Evolutionary conservation across 2,329 filamentous ascomycete genomes (phyloP).

Genomic region (Elsinoe australis): DNA sequence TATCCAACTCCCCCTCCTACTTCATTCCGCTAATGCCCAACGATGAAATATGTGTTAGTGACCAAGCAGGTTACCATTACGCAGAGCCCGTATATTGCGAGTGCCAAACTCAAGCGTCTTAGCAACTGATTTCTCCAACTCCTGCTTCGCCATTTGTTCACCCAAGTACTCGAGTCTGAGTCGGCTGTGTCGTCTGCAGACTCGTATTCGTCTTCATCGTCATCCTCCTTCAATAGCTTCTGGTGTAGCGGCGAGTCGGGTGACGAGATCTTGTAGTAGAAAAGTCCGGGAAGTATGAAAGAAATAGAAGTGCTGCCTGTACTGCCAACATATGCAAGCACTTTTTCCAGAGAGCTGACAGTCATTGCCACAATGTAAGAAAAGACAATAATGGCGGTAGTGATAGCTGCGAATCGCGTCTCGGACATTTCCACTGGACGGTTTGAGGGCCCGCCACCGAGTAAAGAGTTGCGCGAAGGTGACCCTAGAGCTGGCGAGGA

Average conservation of each 20-base stretch:
- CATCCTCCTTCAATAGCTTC: constrained; percentile 80
- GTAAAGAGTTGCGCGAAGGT: constrained; percentile 25
- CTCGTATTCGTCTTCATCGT: constrained; percentile 63
- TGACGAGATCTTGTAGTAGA: constrained; percentile 96
- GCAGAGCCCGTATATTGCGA: constrained; percentile 74
- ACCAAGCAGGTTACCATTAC: constrained; percentile 86
- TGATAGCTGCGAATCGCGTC: constrained; percentile 79
- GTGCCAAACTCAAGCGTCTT: constrained; percentile 62
- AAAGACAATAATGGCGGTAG: constrained; percentile 72
- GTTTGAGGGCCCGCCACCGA: constrained; percentile 18
- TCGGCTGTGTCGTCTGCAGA: constrained; percentile 30
- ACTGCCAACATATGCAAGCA: constrained; percentile 89
- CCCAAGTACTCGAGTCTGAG: constrained; percentile 31
- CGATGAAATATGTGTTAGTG: constrained; percentile 75
- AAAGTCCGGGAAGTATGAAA: constrained; percentile 90
- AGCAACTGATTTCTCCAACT: constrained; percentile 58
- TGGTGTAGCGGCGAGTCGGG: constrained; percentile 83
- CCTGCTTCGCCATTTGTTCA: constrained; percentile 33
- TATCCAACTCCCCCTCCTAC: no score
- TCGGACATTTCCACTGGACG: constrained; percentile 62
- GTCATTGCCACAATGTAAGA: constrained; percentile 87
- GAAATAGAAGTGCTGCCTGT: constrained; percentile 93
- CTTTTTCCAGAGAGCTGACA: constrained; percentile 79
- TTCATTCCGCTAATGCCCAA: constrained; percentile 52
- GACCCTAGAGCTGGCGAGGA: constrained; percentile 18